Conservation (phyloP, 2,329 filamentous ascomycete genomes). For the Cytospora mali region DNA sequence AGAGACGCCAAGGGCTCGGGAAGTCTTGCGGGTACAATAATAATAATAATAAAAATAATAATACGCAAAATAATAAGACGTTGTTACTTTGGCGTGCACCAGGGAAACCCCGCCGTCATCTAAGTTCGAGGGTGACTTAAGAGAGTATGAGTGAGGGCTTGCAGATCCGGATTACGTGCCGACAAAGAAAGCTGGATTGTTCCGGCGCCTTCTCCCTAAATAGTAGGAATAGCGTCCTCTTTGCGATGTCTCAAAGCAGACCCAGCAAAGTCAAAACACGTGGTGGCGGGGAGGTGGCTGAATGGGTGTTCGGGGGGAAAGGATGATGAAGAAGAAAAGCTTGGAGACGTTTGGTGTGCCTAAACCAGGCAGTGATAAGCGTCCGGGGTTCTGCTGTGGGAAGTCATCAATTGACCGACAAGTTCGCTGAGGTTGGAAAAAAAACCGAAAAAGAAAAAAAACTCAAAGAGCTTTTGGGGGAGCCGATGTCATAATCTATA, state of each 20-base stretch:
- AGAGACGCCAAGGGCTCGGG: background rate
- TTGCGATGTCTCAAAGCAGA: background rate
- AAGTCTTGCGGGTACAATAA: background rate
- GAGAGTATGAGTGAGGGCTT: background rate
- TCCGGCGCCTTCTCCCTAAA: background rate
- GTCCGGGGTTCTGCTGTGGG: background rate
- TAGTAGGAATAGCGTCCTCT: background rate
- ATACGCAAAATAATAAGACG: background rate
- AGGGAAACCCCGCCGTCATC: background rate
- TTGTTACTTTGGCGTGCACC: slow-evolving; percentile 4
- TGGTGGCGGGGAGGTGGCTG: slow-evolving; percentile 18
- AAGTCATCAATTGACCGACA: background rate
- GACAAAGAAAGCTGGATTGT: background rate
- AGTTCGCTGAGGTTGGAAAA: slow-evolving; percentile 1
- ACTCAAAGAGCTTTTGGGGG: background rate
- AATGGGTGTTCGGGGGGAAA: background rate
- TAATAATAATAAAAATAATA: background rate
- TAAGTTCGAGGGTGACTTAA: background rate
- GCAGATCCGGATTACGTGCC: slow-evolving; percentile 10
- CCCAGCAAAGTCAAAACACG: slow-evolving; percentile 11
- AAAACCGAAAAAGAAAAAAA: background rate
- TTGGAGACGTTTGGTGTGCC: background rate
- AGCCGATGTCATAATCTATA: slow-evolving; percentile 1
- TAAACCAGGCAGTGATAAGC: background rate
- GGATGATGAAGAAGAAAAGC: background rate